These are phyloP conservation scores for Raphanus hybrid DNA, from an alignment of 441 rosid species.

Conservation along the genomic window DNA sequence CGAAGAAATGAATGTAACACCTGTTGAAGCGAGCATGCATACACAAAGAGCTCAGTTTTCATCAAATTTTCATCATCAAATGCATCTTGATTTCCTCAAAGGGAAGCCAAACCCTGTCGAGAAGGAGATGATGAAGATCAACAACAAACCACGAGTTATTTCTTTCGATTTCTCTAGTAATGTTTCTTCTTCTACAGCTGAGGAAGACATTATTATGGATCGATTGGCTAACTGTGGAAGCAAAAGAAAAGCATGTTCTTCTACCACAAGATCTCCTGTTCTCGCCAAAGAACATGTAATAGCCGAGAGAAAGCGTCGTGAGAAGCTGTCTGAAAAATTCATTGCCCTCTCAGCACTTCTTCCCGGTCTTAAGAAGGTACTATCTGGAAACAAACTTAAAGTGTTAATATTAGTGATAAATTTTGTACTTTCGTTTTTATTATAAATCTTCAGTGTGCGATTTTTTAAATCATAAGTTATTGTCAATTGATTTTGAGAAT, in stretches of 20 bases:
- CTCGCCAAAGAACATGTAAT: conserved; percentile 69
- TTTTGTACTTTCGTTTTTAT: background rate
- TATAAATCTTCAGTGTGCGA: background rate
- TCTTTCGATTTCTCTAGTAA: conserved; percentile 36
- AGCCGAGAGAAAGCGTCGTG: conserved; percentile 92
- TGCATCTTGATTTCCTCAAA: background rate
- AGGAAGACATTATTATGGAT: conserved; percentile 18
- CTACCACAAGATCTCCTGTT: conserved; percentile 30
- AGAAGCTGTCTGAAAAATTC: conserved; percentile 79
- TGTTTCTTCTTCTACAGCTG: conserved; percentile 13
- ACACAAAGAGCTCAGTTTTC: conserved; percentile 18
- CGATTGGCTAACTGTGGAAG: conserved; percentile 24
- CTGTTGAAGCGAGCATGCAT: conserved; percentile 4
- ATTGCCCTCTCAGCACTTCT: conserved; percentile 84
- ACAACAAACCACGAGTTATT: conserved; percentile 26
- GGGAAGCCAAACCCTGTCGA: conserved; percentile 17
- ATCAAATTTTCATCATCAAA: conserved; percentile 22
- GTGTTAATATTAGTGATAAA: background rate
- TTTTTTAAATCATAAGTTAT: background rate
- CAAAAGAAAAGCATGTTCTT: conserved; percentile 31
- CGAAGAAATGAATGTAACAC: conserved; percentile 7
- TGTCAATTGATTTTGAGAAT: background rate
- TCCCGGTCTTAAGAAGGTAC: conserved; percentile 92
- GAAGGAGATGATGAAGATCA: conserved; percentile 26
- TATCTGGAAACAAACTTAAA: background rate